A percentile compares a stretch with the other conserved stretches of the same genome.
Conservation (phyloP, 495 filamentous ascomycete species). For the Penicillium herquei region DNA sequence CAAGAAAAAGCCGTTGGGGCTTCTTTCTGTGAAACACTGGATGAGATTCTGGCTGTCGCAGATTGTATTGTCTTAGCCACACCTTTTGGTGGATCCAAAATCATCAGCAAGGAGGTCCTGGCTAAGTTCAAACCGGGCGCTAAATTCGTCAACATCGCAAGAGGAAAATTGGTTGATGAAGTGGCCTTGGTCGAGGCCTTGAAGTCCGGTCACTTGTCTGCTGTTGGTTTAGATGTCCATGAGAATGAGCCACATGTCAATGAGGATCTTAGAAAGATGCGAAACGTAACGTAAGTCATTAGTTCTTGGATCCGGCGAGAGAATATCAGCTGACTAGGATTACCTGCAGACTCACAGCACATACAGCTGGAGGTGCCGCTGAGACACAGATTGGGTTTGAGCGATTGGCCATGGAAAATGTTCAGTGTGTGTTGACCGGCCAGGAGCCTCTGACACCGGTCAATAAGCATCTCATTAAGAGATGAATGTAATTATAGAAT, state of each 20-base stretch:
- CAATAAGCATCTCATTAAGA: slow-evolving; percentile 10
- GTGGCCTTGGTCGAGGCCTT: slow-evolving; percentile 11
- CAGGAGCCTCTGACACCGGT: slow-evolving; percentile 12
- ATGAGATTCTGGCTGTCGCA: slow-evolving; percentile 8
- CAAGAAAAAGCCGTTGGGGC: slow-evolving; percentile 13
- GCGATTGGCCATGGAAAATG: slow-evolving; percentile 15
- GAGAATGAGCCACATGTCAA: slow-evolving; percentile 14
- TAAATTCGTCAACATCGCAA: slow-evolving; percentile 14
- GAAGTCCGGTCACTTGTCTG: slow-evolving; percentile 13
- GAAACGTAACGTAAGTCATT: slow-evolving; percentile 12
- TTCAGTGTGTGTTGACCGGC: slow-evolving; percentile 13
- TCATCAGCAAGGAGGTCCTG: slow-evolving; percentile 13
- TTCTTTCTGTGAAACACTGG: slow-evolving; percentile 7
- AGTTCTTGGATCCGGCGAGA: neutral
- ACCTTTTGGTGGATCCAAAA: slow-evolving; percentile 14
- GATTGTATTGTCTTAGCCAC: slow-evolving; percentile 15
- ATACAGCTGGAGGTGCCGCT: slow-evolving; percentile 12
- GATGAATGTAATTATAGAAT: neutral
- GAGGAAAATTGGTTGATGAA: slow-evolving; percentile 11
- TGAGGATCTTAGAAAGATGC: slow-evolving; percentile 7
- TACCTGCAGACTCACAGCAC: slow-evolving; percentile 7
- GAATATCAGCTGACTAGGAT: neutral
- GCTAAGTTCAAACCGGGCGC: slow-evolving; percentile 13
- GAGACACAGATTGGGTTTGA: slow-evolving; percentile 18
- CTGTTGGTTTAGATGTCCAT: slow-evolving; percentile 11